phyloP scores from a whole-genome alignment of 352 stramenopile species.

The Pythium aquatile region DNA sequence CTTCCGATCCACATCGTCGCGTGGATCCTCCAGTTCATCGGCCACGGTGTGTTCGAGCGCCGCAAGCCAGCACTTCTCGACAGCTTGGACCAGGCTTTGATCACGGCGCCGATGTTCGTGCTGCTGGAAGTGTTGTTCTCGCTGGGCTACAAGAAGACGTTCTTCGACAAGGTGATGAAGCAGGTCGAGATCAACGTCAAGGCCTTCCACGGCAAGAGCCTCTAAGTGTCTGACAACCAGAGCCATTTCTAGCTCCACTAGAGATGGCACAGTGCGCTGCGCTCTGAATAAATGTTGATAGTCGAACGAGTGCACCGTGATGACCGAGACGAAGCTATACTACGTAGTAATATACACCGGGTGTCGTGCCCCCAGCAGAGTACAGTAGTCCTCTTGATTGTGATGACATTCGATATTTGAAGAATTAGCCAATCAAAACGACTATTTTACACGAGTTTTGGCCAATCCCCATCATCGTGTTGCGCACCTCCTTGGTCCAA shows the following conservation, averaged over 20 bases:
- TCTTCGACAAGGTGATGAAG: constrained; percentile 37
- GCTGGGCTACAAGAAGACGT: constrained; percentile 41
- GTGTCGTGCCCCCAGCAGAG: too few relatives aligned
- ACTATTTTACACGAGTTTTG: too few relatives aligned
- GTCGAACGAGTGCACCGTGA: too few relatives aligned
- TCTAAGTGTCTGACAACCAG: constrained; percentile 2
- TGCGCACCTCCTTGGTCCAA: too few relatives aligned
- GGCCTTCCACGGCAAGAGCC: constrained; percentile 33
- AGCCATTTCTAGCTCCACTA: background rate
- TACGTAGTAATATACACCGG: too few relatives aligned
- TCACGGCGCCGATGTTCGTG: constrained; percentile 64
- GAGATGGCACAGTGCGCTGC: background rate
- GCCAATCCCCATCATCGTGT: too few relatives aligned
- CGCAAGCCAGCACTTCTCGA: constrained; percentile 56
- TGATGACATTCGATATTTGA: too few relatives aligned
- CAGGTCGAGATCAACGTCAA: constrained; percentile 47
- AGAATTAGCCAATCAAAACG: too few relatives aligned
- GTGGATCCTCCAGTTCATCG: constrained; percentile 65
- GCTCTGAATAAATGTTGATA: background rate
- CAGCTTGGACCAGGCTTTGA: constrained; percentile 51
- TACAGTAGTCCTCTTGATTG: too few relatives aligned
- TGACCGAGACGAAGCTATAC: too few relatives aligned
- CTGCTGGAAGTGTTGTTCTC: constrained; percentile 49
- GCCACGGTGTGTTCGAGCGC: constrained; percentile 56
- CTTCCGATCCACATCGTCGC: constrained; percentile 34